These are phyloP conservation scores for Pestalotiopsis sp. DNA, from an alignment of 2,329 filamentous ascomycete species.

Conservation along the genomic window DNA sequence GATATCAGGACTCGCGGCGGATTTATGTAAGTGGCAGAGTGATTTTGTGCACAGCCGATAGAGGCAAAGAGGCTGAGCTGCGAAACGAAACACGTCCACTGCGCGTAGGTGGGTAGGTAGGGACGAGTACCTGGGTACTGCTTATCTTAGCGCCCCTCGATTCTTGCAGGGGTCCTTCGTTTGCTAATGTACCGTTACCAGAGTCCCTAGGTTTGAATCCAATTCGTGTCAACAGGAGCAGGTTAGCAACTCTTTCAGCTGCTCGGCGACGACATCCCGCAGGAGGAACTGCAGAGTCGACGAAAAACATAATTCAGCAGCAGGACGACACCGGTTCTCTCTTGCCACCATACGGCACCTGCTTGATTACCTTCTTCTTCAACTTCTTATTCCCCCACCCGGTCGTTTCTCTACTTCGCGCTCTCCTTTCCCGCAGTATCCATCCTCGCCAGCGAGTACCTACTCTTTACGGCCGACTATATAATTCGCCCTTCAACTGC, in stretches of 20 bases:
- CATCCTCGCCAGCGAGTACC: neutral
- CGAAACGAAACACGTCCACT: neutral
- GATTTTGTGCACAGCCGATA: neutral
- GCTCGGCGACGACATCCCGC: neutral
- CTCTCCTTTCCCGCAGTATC: neutral
- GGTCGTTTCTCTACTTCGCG: neutral
- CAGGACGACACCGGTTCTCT: neutral
- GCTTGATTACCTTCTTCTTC: neutral
- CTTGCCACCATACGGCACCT: neutral
- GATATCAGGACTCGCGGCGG: neutral
- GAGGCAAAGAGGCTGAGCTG: neutral
- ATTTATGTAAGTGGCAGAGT: neutral
- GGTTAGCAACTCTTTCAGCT: neutral
- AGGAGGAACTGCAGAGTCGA: neutral
- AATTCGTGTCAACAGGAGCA: conserved; percentile 10
- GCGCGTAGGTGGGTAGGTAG: neutral
- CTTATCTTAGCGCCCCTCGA: neutral
- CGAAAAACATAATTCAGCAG: neutral
- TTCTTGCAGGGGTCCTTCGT: neutral
- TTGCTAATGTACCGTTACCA: neutral
- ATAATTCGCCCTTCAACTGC: neutral
- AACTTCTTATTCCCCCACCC: neutral
- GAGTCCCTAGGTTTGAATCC: neutral
- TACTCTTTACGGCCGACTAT: neutral
- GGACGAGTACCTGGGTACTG: neutral